Conservation (phyloP, 768 basidiomycete genomes). For the Lentinula raphanica region DNA sequence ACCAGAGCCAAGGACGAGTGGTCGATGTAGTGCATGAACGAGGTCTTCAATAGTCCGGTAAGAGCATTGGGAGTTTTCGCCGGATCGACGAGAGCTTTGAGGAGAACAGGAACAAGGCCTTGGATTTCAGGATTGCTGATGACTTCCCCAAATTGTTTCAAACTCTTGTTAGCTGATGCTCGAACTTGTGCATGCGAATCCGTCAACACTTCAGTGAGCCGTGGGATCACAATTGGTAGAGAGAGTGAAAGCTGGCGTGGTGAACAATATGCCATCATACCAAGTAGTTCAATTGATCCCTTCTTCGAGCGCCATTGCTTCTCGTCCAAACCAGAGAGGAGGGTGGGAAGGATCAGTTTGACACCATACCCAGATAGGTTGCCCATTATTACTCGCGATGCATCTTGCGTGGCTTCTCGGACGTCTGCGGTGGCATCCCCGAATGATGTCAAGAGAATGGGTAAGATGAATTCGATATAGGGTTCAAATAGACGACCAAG, state of each 20-base stretch:
- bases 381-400: conserved; percentile 91
- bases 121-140: conserved; percentile 98
- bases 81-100: conserved; percentile 95
- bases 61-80: conserved; percentile 84
- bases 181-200: conserved; percentile 98
- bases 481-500: conserved; percentile 92
- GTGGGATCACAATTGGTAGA: conserved; percentile 92
- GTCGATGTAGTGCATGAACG: conserved; percentile 97
- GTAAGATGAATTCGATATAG: conserved; percentile 79
- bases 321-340: conserved; percentile 89
- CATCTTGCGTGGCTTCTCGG: conserved; percentile 89
- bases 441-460: conserved; percentile 76
- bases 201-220: conserved; percentile 89
- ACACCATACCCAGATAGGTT: conserved; percentile 93
- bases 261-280: conserved; percentile 98
- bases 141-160: conserved; percentile 98
- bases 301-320: conserved; percentile 99
- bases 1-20: conserved; percentile 93
- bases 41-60: conserved; percentile 82
- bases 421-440: conserved; percentile 86
- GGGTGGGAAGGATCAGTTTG: conserved; percentile 87
- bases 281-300: conserved; percentile 93
- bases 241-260: conserved; percentile 92
- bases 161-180: conserved; percentile 84
- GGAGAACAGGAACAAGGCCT: conserved; percentile 77